Base-by-base conservation (phyloP, 352 stramenopile species). In the Paralagenidium karlingii region DNA sequence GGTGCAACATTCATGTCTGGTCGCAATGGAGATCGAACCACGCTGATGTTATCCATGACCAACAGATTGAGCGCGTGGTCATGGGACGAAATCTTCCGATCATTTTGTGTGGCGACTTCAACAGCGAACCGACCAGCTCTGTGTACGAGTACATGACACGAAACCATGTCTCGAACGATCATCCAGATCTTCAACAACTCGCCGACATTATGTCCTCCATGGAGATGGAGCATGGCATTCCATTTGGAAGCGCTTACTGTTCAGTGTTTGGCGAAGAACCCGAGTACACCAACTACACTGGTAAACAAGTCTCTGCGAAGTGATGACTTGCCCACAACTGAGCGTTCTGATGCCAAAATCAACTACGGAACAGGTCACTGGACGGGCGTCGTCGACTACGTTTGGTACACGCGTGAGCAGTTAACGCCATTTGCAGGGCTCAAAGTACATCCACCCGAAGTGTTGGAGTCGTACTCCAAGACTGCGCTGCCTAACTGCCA, bases 81-180 rank as follows among this genome's bases (percentile, higher is more conserved):
- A 33, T 86, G 28, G 57, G 60, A 20, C 69, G 77, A 21, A 75
- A 87, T 39, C 62, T 98, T 20, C 94, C 94, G 22, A 73, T 98
- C 26, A 93, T 99, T 45, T 68, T 99, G 20, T 98, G 93, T 58
- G 96, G 96, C 29, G 96, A 99, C 55, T 98, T 99, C 53, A 99
- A 99, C 71, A 97, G 82, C 46, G 95, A 96, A 47, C 94, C 95
- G 25, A 71, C 83, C 39, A 97, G 82, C 45, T 86, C 91, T 15
- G 95, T 99, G 31, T 98, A 99, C 63, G 86, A 98, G 57, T 84
- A 98, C 38, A 81, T 99, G 58, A 90, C 78, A 50, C 82, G 62
- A 20, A 88, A 91, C 38, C 77, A 91, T 42, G 63, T 89, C 19
- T 51, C 58, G n/a, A 50, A 68, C 10, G 78, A 95, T 42, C 93